phyloP scores from a whole-genome alignment of 2,329 filamentous ascomycete species.

The Cladosporium sp. region DNA sequence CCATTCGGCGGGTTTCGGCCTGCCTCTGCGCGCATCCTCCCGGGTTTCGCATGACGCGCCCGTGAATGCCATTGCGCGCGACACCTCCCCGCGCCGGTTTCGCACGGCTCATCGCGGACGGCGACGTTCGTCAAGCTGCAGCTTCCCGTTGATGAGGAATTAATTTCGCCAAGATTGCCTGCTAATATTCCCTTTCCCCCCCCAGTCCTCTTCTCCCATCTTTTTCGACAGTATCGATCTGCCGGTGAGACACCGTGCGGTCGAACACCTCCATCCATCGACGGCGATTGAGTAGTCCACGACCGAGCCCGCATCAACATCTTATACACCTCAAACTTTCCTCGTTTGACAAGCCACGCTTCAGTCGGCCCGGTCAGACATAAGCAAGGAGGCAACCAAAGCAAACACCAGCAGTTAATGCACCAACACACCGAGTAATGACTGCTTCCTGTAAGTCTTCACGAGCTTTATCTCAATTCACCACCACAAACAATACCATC shows the following conservation, averaged over 20 bases:
- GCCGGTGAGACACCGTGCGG: not conserved
- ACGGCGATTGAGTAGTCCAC: not conserved
- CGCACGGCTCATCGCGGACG: constrained; percentile 9
- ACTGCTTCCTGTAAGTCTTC: constrained; percentile 26
- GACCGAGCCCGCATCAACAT: not conserved
- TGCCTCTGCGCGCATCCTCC: not conserved
- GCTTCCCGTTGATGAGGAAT: constrained; percentile 6
- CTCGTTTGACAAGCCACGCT: not conserved
- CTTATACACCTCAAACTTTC: too few species aligned
- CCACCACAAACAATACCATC: not conserved
- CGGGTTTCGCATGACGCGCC: not conserved
- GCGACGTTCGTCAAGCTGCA: constrained; percentile 10
- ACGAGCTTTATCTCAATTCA: not conserved
- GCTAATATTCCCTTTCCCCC: constrained; percentile 8
- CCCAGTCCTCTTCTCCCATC: not conserved
- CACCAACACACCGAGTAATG: constrained; percentile 24
- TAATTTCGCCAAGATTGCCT: constrained; percentile 1
- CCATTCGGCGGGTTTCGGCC: not conserved
- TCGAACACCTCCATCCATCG: not conserved
- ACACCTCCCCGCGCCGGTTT: constrained; percentile 2
- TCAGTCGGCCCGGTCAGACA: constrained; percentile 1
- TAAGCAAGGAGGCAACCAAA: not conserved
- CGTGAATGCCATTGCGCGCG: constrained; percentile 6
- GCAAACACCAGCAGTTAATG: constrained; percentile 19
- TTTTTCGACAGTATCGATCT: too few species aligned